phyloP scores from a whole-genome alignment of 2,329 filamentous ascomycete species.

The Dothistroma septosporum region DNA sequence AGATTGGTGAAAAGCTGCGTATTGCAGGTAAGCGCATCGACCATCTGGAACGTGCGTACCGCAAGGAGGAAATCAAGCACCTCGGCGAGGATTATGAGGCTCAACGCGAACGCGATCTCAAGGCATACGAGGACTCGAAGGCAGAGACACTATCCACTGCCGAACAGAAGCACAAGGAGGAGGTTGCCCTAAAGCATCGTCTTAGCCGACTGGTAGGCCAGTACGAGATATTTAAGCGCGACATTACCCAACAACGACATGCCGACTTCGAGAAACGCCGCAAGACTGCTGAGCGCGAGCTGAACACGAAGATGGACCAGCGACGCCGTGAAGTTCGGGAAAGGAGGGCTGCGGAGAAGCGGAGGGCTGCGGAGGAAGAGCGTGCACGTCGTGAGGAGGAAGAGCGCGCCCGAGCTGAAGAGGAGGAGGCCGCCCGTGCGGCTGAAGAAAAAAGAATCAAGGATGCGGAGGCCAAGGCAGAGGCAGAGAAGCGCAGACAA shows the following conservation, averaged over 20 bases:
- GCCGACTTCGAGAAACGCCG: slow-evolving; percentile 95
- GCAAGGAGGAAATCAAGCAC: slow-evolving; percentile 93
- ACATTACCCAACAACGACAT: slow-evolving; percentile 79
- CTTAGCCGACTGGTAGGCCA: slow-evolving; percentile 76
- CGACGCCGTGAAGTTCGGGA: slow-evolving; percentile 88
- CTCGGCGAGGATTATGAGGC: slow-evolving; percentile 76
- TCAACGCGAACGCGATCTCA: slow-evolving; percentile 74
- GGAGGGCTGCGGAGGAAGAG: slow-evolving; percentile 80
- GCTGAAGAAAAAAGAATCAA: slow-evolving; percentile 69
- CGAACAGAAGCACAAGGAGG: slow-evolving; percentile 84
- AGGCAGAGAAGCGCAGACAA: slow-evolving; percentile 64
- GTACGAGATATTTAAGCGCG: slow-evolving; percentile 79
- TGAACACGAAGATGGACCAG: slow-evolving; percentile 83
- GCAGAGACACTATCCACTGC: slow-evolving; percentile 72
- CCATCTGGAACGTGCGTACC: slow-evolving; percentile 93
- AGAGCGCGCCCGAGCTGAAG: slow-evolving; percentile 74
- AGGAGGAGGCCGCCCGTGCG: slow-evolving; percentile 73
- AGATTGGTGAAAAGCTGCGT: slow-evolving; percentile 83
- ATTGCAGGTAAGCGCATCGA: slow-evolving; percentile 94
- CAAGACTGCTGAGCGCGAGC: slow-evolving; percentile 84
- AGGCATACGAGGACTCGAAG: slow-evolving; percentile 75
- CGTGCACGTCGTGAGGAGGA: slow-evolving; percentile 74
- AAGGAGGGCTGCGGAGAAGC: slow-evolving; percentile 73
- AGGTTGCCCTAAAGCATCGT: slow-evolving; percentile 89
- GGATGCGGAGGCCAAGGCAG: slow-evolving; percentile 58